These are phyloP conservation scores for Pseudogymnoascus sp. DNA, from an alignment of 2,329 filamentous ascomycete species.

Conservation along the genomic window DNA sequence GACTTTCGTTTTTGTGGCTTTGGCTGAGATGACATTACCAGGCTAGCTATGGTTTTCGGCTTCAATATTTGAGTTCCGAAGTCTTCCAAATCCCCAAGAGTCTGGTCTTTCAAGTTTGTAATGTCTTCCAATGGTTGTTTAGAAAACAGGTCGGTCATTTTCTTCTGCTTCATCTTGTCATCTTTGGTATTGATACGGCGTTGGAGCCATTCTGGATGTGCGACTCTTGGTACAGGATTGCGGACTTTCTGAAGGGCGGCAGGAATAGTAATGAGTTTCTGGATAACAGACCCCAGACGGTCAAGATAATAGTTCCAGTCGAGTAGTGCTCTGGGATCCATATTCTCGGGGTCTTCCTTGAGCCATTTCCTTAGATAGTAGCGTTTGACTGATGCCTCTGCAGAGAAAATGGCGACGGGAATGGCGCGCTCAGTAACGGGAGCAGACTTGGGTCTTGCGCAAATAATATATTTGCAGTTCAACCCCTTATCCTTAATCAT, in stretches of 20 bases:
- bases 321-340: conserved; percentile 79
- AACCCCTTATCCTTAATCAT: conserved; percentile 99
- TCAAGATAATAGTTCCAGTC: conserved; percentile 98
- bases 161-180: conserved; percentile 96
- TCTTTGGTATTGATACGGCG: conserved; percentile 90
- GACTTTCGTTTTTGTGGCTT: conserved; percentile 62
- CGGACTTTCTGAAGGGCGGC: conserved; percentile 89
- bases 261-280: conserved; percentile 97
- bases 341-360: conserved; percentile 82
- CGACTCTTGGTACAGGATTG: conserved; percentile 87
- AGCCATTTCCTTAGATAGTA: conserved; percentile 92
- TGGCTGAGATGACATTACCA: conserved; percentile 43
- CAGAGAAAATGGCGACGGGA: conserved; percentile 94
- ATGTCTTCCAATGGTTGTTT: conserved; percentile 67
- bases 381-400: conserved; percentile 78
- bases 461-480: conserved; percentile 99
- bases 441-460: conserved; percentile 71
- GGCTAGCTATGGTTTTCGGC: conserved; percentile 47
- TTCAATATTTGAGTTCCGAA: conserved; percentile 62
- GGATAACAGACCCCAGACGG: conserved; percentile 90
- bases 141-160: conserved; percentile 86
- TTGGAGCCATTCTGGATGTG: conserved; percentile 95
- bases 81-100: conserved; percentile 67
- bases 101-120: conserved; percentile 50
- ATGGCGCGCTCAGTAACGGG: conserved; percentile 92